Evolutionary conservation across 2,329 filamentous ascomycete genomes (phyloP).

Genomic region (Neofusicoccum ribis): DNA sequence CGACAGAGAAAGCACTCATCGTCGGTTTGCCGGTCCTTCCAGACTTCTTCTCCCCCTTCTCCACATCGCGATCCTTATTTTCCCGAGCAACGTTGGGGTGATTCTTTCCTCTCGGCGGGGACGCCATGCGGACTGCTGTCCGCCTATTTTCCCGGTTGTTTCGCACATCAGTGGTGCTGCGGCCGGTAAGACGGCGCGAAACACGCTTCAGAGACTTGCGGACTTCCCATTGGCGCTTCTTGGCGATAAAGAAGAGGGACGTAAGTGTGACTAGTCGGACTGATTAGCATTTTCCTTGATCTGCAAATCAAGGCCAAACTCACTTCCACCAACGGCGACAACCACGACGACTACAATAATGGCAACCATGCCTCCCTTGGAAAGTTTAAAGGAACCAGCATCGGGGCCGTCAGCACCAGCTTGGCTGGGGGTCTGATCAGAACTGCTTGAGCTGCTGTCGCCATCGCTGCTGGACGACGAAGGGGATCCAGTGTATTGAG

Average conservation of each 20-base stretch:
- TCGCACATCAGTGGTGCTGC: constrained; percentile 27
- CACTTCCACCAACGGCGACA: constrained; percentile 65
- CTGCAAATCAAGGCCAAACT: constrained; percentile 31
- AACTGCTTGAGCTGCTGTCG: neutral
- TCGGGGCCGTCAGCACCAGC: constrained; percentile 67
- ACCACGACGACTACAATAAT: constrained; percentile 71
- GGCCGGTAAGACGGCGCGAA: constrained; percentile 47
- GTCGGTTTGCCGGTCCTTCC: constrained; percentile 25
- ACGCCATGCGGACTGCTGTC: constrained; percentile 37
- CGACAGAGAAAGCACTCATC: constrained; percentile 33
- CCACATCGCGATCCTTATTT: constrained; percentile 32
- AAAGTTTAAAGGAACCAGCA: constrained; percentile 62
- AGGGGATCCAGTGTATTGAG: neutral
- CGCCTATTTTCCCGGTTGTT: constrained; percentile 22
- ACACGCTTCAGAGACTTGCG: constrained; percentile 71
- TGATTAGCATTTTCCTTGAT: constrained; percentile 22
- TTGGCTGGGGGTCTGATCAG: constrained; percentile 22
- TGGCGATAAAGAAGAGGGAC: constrained; percentile 74
- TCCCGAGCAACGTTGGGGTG: constrained; percentile 25
- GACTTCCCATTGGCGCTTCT: constrained; percentile 82
- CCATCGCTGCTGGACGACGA: neutral
- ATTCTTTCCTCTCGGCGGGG: constrained; percentile 29
- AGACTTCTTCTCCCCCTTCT: constrained; percentile 29
- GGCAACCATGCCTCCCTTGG: constrained; percentile 68
- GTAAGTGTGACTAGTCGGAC: constrained; percentile 58